Evolutionary conservation across 1,284 basidiomycete genomes (phyloP).

Genomic region (Leccinum subrobustum): DNA sequence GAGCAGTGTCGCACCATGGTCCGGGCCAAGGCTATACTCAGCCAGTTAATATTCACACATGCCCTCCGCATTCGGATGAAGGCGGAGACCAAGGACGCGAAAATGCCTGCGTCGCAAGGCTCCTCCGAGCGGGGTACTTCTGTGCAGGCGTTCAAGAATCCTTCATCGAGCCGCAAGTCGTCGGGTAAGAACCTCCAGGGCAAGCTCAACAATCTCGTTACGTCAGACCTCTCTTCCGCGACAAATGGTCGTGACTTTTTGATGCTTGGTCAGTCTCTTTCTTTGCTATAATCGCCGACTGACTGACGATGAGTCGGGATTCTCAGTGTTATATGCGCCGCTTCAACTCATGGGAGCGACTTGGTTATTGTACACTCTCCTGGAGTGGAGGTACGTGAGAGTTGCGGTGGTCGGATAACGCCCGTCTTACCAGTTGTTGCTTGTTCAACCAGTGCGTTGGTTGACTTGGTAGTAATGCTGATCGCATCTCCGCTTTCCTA

Average conservation of each 20-base stretch:
- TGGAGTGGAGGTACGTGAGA: not conserved
- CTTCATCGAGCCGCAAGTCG: not conserved
- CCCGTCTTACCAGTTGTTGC: not conserved
- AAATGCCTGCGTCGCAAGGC: not conserved
- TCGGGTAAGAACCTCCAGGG: not conserved
- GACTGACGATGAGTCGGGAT: not conserved
- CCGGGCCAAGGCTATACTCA: not conserved
- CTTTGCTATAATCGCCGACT: not conserved
- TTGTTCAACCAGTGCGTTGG: not conserved
- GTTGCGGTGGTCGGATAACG: not conserved
- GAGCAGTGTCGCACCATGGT: not conserved
- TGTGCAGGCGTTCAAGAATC: not conserved
- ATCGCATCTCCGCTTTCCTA: not conserved
- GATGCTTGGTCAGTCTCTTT: not conserved
- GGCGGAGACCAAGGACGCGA: not conserved
- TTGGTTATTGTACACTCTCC: constrained; percentile 1
- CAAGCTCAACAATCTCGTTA: not conserved
- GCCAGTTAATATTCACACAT: not conserved
- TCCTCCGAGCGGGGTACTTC: not conserved
- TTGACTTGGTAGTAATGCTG: not conserved
- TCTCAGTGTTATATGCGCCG: not conserved
- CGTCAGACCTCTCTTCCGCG: not conserved
- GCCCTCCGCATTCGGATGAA: not conserved
- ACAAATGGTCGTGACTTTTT: not conserved
- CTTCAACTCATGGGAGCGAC: not conserved